Base-by-base conservation (phyloP, 306 rosid species). In the Trichosanthes cucumerina region DNA sequence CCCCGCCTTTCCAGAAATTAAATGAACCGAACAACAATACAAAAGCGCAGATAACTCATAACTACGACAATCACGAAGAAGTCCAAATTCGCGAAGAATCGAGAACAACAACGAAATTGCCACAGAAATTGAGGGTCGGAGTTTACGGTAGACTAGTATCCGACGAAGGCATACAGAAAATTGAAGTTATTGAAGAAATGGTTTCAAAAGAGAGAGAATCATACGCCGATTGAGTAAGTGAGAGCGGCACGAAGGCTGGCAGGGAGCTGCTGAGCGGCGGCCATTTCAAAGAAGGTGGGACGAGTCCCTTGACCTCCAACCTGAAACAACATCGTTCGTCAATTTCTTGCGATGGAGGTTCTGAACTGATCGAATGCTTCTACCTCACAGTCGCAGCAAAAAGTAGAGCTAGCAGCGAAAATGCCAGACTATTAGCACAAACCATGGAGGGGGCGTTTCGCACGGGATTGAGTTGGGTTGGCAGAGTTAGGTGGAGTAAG, bases 221-320 rank as follows among this genome's bases (percentile, higher is more conserved):
- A 39, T 90, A 95, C 97, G 21, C 97, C 98, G 57, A 95, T 41
- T 43, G 98, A 95, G 79, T 95, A 95, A 12, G 96, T 86, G 12
- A 95, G 89, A 52, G 98, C 98, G 44, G 86, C 91, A 49, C 98
- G 97, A 71, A 95, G 97, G 58, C 98, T 95, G 33, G 90, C 89
- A 0, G 97, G 98, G 58, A 95, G 98, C 78, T 92, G 97, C 62
- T 95, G 96, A 19, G 98, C 97, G 41, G 98, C 98, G 66, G 97
- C 96, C 98, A 95, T 95, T 91, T 95, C 98, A 84, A 95, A 95
- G 96, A 95, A 95, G 60, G 98, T 95, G 79, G 98, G 98, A 9
- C 97, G 97, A 57, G 87, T 91, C 44, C 99, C 99, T 83, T 92
- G 97, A 1, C 97, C 97, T 4, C 97, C 99, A 18, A 92, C 99